Evolutionary conservation across 768 basidiomycete genomes (phyloP).

Genomic region (Austroboletus festivus): DNA sequence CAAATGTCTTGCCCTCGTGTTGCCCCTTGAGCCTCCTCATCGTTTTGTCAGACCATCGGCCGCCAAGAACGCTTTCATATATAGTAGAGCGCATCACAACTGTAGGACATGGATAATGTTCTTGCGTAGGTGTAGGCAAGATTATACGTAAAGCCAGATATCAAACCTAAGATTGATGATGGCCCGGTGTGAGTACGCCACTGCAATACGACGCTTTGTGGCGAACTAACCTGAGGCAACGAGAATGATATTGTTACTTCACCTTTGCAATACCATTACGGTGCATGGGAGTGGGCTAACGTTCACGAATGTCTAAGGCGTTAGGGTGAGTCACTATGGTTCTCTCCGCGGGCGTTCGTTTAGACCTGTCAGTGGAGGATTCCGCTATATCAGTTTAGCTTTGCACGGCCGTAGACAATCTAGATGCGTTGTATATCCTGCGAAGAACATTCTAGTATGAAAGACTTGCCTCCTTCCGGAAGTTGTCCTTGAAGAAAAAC

Average conservation of each 20-base stretch:
- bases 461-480: conserved; percentile 76
- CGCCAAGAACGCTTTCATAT: conserved; percentile 53
- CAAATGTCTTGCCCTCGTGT: conserved; percentile 42
- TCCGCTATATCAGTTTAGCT: neutral
- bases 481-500: conserved; percentile 76
- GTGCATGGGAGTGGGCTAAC: conserved; percentile 71
- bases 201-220: neutral
- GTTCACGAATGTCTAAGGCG: conserved; percentile 46
- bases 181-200: no score
- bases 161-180: conserved; percentile 62
- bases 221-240: conserved; percentile 22
- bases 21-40: conserved; percentile 39
- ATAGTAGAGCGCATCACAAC: conserved; percentile 61
- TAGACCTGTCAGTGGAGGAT: conserved; percentile 5
- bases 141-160: conserved; percentile 70
- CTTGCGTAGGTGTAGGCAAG: conserved; percentile 73
- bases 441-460: conserved; percentile 69
- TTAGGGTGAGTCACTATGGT: neutral
- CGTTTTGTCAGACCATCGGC: conserved; percentile 52
- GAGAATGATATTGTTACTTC: conserved; percentile 67
- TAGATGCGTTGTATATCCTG: conserved; percentile 33
- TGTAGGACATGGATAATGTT: conserved; percentile 61
- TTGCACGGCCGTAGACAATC: conserved; percentile 5
- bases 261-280: conserved; percentile 50
- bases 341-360: conserved; percentile 1